Percentiles rank a stretch among this genome's conserved stretches.
These are phyloP conservation scores for Ceratocystiopsis brevicomis DNA, from an alignment of 2,329 filamentous ascomycete species.

Conservation along the genomic window DNA sequence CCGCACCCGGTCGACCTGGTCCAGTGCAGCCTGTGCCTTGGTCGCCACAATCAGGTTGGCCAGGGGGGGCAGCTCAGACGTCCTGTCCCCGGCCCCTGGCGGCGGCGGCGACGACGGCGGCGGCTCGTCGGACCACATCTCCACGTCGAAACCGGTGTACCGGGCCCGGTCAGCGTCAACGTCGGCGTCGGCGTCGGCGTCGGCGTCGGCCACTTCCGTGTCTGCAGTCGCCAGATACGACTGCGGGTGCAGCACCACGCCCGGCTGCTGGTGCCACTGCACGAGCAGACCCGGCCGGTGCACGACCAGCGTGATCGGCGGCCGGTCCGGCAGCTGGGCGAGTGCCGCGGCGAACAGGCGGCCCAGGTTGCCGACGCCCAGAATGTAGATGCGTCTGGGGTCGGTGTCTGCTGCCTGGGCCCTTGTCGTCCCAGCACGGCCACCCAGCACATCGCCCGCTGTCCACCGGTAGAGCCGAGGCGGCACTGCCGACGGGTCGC, in stretches of 20 bases:
- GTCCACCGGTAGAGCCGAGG: constrained; percentile 6
- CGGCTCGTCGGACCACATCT: constrained; percentile 32
- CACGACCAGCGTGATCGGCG: constrained; percentile 65
- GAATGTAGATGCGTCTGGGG: constrained; percentile 45
- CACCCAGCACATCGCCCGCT: background rate
- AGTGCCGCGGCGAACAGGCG: constrained; percentile 60
- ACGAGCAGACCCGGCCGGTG: constrained; percentile 35
- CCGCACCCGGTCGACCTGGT: constrained; percentile 37
- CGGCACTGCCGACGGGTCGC: constrained; percentile 1
- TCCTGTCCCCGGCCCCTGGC: constrained; percentile 9
- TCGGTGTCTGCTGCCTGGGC: background rate
- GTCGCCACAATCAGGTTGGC: constrained; percentile 59
- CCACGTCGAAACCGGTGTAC: constrained; percentile 21
- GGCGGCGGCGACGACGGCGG: constrained; percentile 10
- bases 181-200: constrained; percentile 4
- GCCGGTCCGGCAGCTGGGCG: constrained; percentile 31
- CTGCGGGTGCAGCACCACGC: constrained; percentile 22
- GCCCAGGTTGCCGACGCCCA: constrained; percentile 69
- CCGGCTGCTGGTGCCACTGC: constrained; percentile 25
- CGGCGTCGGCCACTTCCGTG: constrained; percentile 8
- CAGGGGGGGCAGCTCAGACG: constrained; percentile 25
- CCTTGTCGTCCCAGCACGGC: too few relatives aligned
- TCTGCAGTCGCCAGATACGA: background rate
- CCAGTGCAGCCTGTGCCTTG: constrained; percentile 52
- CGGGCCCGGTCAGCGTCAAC: constrained; percentile 3